A percentile compares a stretch with the other conserved stretches of the same genome.
Evolutionary conservation across 805 yeast species (phyloP).

Genomic region (Saccharomycopsis olivae): DNA sequence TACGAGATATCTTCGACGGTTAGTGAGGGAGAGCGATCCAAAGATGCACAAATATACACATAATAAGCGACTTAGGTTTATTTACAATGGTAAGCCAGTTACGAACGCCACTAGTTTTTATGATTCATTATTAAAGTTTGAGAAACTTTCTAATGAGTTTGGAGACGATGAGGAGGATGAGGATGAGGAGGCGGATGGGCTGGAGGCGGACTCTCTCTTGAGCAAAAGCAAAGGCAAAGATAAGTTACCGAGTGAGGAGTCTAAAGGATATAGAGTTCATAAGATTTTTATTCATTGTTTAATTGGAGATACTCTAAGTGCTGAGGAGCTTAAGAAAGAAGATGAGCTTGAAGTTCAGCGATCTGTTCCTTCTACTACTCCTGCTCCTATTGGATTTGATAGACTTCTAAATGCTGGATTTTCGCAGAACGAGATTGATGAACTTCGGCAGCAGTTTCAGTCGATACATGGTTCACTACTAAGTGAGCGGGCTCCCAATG

Average conservation of each 20-base stretch:
- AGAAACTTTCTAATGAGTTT: conserved; percentile 22
- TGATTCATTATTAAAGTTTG: conserved; percentile 33
- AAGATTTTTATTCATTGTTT: conserved; percentile 54
- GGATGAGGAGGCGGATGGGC: background rate
- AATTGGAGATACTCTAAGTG: conserved; percentile 47
- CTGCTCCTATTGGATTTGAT: conserved; percentile 79
- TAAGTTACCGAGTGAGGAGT: conserved; percentile 18
- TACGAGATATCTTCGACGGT: conserved; percentile 30
- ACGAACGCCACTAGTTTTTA: conserved; percentile 45
- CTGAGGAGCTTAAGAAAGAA: conserved; percentile 42
- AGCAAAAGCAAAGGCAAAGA: conserved; percentile 11
- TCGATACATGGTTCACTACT: conserved; percentile 45
- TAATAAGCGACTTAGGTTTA: conserved; percentile 48
- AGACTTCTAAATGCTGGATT: conserved; percentile 76
- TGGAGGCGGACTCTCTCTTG: background rate
- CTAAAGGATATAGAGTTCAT: conserved; percentile 11
- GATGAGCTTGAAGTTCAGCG: conserved; percentile 41
- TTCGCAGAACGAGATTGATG: conserved; percentile 62
- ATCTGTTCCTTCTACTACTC: conserved; percentile 33
- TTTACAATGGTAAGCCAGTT: conserved; percentile 59
- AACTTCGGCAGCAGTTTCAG: conserved; percentile 65
- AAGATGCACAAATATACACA: conserved; percentile 24
- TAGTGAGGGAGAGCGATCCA: conserved; percentile 29
- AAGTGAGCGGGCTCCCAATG: conserved; percentile 1
- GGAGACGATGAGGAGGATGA: conserved; percentile 14